Percentiles rank a stretch among this genome's conserved stretches.
Conservation (phyloP, 805 yeast species). For the Tetrapisispora iriomotensis region DNA sequence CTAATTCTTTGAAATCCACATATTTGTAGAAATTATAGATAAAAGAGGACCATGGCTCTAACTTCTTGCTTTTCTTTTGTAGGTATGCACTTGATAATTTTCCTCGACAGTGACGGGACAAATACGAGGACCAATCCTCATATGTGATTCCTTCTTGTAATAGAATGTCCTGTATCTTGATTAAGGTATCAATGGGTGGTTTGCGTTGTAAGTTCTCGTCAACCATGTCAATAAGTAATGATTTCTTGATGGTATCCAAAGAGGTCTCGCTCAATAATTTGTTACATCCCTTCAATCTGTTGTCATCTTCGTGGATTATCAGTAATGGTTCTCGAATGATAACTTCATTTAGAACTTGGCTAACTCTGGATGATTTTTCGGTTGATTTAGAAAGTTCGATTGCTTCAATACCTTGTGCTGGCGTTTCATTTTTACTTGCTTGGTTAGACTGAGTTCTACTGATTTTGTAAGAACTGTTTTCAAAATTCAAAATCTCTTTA, state of each 20-base stretch:
- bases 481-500: slow-evolving; percentile 1
- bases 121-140: slow-evolving; percentile 1
- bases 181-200: not conserved
- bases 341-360: not conserved
- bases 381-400: no score
- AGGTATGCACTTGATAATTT: not conserved
- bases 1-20: slow-evolving; percentile 1
- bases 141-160: not conserved
- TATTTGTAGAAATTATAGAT: not conserved
- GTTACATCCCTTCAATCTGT: not conserved
- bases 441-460: no score
- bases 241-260: not conserved
- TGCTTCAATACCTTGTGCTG: no score
- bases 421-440: not conserved
- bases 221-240: not conserved
- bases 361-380: not conserved
- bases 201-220: not conserved
- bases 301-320: not conserved
- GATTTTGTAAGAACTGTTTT: not conserved
- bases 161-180: not conserved
- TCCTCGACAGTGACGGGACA: not conserved
- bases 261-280: not conserved
- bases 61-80: not conserved
- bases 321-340: not conserved
- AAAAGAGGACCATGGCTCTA: not conserved